Conservation (phyloP, 2,329 filamentous ascomycete genomes). For the Talaromyces funiculosus region DNA sequence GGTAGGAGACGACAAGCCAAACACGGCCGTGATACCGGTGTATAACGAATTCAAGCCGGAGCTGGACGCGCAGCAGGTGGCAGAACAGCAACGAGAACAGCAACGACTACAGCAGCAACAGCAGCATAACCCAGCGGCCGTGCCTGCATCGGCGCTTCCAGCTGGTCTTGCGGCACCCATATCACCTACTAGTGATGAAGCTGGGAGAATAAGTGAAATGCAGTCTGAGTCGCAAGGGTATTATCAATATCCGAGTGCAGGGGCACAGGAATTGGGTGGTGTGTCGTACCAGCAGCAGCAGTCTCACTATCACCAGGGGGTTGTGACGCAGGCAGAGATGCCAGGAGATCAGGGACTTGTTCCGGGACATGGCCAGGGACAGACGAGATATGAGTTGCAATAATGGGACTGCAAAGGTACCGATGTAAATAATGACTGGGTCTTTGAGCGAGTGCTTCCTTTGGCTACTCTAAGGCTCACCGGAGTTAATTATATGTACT, state of each 20-base stretch:
- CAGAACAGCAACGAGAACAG: constrained; percentile 1
- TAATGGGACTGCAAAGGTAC: neutral
- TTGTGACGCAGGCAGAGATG: constrained; percentile 6
- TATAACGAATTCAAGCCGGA: constrained; percentile 6
- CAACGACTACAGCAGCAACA: constrained; percentile 3
- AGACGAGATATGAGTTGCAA: constrained; percentile 7
- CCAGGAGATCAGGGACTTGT: neutral
- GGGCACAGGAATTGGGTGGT: constrained; percentile 4
- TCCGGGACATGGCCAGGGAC: neutral
- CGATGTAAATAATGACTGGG: neutral
- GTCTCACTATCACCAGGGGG: constrained; percentile 3
- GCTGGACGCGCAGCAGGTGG: constrained; percentile 4
- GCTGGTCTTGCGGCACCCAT: neutral
- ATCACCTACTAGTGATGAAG: neutral
- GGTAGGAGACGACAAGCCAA: neutral
- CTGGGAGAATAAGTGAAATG: neutral
- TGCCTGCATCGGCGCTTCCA: neutral
- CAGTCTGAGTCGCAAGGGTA: constrained; percentile 7
- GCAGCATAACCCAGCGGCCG: constrained; percentile 1
- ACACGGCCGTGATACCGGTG: neutral
- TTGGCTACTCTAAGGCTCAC: too few relatives aligned
- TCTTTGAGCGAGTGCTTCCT: neutral
- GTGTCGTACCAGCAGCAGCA: neutral
- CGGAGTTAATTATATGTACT: too few relatives aligned
- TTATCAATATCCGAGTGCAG: neutral